Conservation (phyloP, 2,329 filamentous ascomycete species). For the Lasiodiplodia hormozganensis region DNA sequence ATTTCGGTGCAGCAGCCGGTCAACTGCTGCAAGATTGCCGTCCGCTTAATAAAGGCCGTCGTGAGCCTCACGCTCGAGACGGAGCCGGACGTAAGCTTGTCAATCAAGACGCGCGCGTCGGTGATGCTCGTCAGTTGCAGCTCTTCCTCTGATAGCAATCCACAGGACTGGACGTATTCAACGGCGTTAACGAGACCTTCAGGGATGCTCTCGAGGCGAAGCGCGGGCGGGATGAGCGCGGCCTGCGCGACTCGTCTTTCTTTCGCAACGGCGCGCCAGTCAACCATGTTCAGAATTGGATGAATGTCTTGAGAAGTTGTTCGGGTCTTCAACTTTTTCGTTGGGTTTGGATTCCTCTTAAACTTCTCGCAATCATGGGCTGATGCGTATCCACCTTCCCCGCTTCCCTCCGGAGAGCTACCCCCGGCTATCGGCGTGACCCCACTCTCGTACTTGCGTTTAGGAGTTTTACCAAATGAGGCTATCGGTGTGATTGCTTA, state of each 20-base stretch:
- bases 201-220: neutral
- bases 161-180: constrained; percentile 31
- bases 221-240: neutral
- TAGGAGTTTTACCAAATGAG: no score
- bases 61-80: constrained; percentile 52
- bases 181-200: neutral
- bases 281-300: neutral
- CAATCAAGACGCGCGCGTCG: constrained; percentile 43
- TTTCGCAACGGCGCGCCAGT: constrained; percentile 10
- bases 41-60: constrained; percentile 61
- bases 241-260: constrained; percentile 3
- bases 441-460: neutral
- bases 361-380: no score
- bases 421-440: neutral
- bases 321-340: neutral
- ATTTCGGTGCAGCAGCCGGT: constrained; percentile 53
- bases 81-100: constrained; percentile 36
- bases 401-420: neutral
- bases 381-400: neutral
- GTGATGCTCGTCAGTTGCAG: constrained; percentile 44
- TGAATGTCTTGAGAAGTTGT: neutral
- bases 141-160: constrained; percentile 42
- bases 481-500: no score
- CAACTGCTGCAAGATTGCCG: constrained; percentile 64
- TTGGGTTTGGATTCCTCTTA: neutral